Conservation (phyloP, 805 yeast species). For the Candida alai region DNA sequence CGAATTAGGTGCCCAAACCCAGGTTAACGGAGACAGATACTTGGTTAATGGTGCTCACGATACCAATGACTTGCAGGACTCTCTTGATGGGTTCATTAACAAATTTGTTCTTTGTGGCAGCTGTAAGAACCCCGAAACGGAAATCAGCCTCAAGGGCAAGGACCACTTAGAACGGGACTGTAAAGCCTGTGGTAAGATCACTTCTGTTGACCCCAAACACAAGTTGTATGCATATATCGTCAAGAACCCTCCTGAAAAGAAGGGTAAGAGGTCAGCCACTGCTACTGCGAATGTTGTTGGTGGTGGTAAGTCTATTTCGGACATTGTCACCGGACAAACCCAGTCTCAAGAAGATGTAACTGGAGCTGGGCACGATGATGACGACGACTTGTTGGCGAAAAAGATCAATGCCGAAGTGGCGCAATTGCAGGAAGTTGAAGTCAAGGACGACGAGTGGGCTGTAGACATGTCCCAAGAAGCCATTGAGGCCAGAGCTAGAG, state of each 20-base stretch:
- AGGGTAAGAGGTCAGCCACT: slow-evolving; percentile 78
- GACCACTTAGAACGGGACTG: slow-evolving; percentile 84
- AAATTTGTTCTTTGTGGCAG: slow-evolving; percentile 91
- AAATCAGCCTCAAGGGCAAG: slow-evolving; percentile 71
- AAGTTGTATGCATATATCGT: slow-evolving; percentile 82
- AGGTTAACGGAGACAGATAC: slow-evolving; percentile 76
- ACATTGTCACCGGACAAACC: slow-evolving; percentile 57
- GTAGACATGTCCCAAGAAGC: slow-evolving; percentile 97
- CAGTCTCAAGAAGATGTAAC: slow-evolving; percentile 19
- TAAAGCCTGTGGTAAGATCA: slow-evolving; percentile 95
- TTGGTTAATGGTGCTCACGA: slow-evolving; percentile 95
- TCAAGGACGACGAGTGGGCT: slow-evolving; percentile 93
- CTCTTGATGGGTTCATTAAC: slow-evolving; percentile 88
- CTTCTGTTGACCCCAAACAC: slow-evolving; percentile 79
- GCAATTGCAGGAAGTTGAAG: slow-evolving; percentile 49
- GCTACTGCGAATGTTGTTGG: slow-evolving; percentile 88
- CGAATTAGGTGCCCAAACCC: slow-evolving; percentile 95
- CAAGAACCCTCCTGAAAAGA: slow-evolving; percentile 79
- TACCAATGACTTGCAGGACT: slow-evolving; percentile 84
- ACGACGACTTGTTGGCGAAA: slow-evolving; percentile 71
- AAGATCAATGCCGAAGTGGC: slow-evolving; percentile 85
- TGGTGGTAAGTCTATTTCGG: slow-evolving; percentile 78
- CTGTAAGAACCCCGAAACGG: slow-evolving; percentile 98
- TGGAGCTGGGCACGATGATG: slow-evolving; percentile 46
- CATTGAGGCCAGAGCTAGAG: slow-evolving; percentile 84